Base-by-base conservation (phyloP, 768 basidiomycete genomes). In the Phylloporus arenicola region DNA sequence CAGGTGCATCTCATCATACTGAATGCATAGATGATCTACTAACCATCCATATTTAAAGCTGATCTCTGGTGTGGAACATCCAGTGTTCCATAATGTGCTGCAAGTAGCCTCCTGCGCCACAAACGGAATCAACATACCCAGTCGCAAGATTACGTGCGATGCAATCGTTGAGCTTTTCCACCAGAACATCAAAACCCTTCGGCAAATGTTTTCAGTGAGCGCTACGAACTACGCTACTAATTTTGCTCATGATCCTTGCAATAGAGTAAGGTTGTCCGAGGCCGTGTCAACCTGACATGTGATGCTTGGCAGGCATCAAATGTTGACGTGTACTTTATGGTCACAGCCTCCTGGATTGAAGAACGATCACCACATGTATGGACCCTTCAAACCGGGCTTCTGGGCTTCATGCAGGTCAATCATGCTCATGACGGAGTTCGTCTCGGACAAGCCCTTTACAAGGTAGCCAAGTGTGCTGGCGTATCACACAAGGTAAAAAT, bases 241-340 rank as follows among this genome's bases (percentile, higher is more conserved):
- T 13, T 13, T 13, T 13, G 31, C 24, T 24, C 24, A 24, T 24
- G 24, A 24, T 24, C 24, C 24, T 24, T 33, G 6, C 13, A 33
- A 33, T 52, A 52, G 47, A n/a, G 37, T 14, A 5, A 48, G 6
- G n/a, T 2, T 8, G 9, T 24, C 1, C 25, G 7, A 38, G 53
- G 44, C 6, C 22, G 6, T 6, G 60, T 72, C n/a, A 70, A 52
- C 29, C 43, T 72, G 1, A 75, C 73, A 0, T 70, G 67, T 48
- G 69, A 76, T 47, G 68, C 62, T 1, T 75, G 73, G 73, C 70
- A 72, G 43, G 75, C 74, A 0, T 52, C 42, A 6, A 74, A 74
- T 49, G 52, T 44, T 0, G 67, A 74, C 45, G 60, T 58, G 0
- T 75, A 75, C 54, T 71, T 74, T 50, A 69, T 68, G 1, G 65